These are phyloP conservation scores for Saccharomycopsis fodiens DNA, from an alignment of 805 yeast species.

Conservation along the genomic window DNA sequence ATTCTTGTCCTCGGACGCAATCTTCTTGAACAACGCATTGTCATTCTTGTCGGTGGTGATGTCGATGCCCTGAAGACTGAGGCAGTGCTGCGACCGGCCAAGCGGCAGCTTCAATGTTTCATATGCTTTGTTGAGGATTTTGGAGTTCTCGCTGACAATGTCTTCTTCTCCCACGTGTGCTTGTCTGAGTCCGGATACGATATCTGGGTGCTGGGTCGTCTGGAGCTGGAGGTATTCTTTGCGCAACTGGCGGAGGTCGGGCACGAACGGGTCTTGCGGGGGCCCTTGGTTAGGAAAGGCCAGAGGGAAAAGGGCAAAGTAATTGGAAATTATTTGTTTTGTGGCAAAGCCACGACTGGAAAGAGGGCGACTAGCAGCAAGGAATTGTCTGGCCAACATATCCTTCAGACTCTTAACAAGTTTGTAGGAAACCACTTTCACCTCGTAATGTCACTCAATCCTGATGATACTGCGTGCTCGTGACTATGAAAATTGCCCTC, in stretches of 20 bases:
- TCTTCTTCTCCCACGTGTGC: slow-evolving; percentile 21
- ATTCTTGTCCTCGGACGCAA: slow-evolving; percentile 42
- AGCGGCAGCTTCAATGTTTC: slow-evolving; percentile 64
- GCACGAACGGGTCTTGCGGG: slow-evolving; percentile 47
- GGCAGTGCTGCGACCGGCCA: slow-evolving; percentile 54
- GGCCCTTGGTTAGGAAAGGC: slow-evolving; percentile 64
- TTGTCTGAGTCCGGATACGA: slow-evolving; percentile 24
- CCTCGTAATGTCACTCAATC: too few species aligned
- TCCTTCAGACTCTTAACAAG: too few species aligned
- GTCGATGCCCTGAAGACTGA: slow-evolving; percentile 42
- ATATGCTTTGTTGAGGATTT: slow-evolving; percentile 72
- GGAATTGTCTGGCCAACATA: too few species aligned
- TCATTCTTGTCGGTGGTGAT: slow-evolving; percentile 41
- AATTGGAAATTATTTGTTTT: slow-evolving; percentile 25
- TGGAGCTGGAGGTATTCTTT: slow-evolving; percentile 73
- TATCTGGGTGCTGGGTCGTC: slow-evolving; percentile 77
- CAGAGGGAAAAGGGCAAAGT: slow-evolving; percentile 65
- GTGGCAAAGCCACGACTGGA: too few species aligned
- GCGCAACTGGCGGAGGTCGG: slow-evolving; percentile 51
- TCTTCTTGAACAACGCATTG: slow-evolving; percentile 26
- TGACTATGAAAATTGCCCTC: too few species aligned
- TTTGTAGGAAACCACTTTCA: too few species aligned
- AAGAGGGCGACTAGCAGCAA: too few species aligned
- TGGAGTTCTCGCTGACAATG: slow-evolving; percentile 32
- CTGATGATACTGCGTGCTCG: too few species aligned